These are phyloP conservation scores for Amborella trichopoda DNA, from an alignment of 164 flowering plant species.

Conservation along the genomic window DNA sequence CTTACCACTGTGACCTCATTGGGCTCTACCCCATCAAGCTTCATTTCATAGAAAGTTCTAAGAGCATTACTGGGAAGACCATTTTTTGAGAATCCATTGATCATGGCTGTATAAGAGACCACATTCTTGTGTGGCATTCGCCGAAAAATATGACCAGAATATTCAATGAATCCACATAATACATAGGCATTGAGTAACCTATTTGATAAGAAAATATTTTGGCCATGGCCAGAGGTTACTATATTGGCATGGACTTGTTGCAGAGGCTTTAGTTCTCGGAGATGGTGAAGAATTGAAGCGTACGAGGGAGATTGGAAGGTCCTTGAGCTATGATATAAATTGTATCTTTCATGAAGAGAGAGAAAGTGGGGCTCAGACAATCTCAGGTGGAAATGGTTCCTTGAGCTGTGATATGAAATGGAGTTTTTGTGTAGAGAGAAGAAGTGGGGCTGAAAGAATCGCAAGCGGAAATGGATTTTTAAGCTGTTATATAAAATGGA, in stretches of 20 bases:
- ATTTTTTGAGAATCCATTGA: slow-evolving; percentile 24
- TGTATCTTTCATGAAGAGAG: too few relatives aligned
- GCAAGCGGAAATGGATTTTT: too few relatives aligned
- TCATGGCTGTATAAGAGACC: slow-evolving; percentile 31
- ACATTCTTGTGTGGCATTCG: slow-evolving; percentile 18
- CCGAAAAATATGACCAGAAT: slow-evolving; percentile 15
- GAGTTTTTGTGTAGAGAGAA: too few relatives aligned
- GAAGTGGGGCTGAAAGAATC: too few relatives aligned
- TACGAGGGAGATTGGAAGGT: slow-evolving; percentile 8
- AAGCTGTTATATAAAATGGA: too few relatives aligned
- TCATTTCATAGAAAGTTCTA: slow-evolving; percentile 21
- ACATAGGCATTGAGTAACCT: slow-evolving; percentile 23
- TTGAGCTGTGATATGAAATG: too few relatives aligned
- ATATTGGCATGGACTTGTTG: slow-evolving; percentile 24
- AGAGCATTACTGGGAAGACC: slow-evolving; percentile 11
- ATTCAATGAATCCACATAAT: slow-evolving; percentile 9
- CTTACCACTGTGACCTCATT: slow-evolving; percentile 25
- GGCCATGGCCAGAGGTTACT: slow-evolving; percentile 17
- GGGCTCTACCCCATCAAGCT: slow-evolving; percentile 13
- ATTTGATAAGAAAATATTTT: slow-evolving; percentile 23
- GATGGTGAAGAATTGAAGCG: slow-evolving; percentile 15
- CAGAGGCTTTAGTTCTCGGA: slow-evolving; percentile 17
- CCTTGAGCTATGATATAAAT: too few relatives aligned
- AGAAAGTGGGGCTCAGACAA: too few relatives aligned
- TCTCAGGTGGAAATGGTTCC: too few relatives aligned